Conservation (phyloP, 768 basidiomycete genomes). For the Mrakia frigida region DNA sequence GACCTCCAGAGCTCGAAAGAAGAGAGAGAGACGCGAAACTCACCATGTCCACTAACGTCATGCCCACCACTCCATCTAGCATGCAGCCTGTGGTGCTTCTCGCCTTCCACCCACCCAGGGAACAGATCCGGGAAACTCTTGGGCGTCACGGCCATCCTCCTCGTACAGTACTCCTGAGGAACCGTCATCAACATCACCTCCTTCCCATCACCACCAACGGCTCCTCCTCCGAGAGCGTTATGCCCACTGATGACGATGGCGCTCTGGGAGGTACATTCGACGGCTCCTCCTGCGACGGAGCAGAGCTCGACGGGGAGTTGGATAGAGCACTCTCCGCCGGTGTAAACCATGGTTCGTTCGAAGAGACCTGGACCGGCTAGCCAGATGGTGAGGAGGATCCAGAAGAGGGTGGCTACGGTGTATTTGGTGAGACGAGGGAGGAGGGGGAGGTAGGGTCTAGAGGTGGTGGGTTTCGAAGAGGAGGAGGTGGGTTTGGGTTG, state of each 20-base stretch:
- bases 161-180: conserved; percentile 19
- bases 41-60: conserved; percentile 23
- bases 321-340: conserved; percentile 27
- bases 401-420: conserved; percentile 22
- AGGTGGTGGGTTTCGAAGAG: not conserved
- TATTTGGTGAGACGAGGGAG: conserved; percentile 19
- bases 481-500: not conserved
- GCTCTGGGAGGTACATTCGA: conserved; percentile 18
- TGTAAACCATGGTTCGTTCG: conserved; percentile 29
- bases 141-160: not conserved
- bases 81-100: conserved; percentile 20
- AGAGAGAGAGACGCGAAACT: not conserved
- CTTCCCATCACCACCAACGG: not conserved
- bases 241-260: conserved; percentile 9
- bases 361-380: conserved; percentile 25
- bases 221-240: not conserved
- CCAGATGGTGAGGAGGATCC: conserved; percentile 32
- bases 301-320: conserved; percentile 20
- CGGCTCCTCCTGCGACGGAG: not conserved
- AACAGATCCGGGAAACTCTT: conserved; percentile 14
- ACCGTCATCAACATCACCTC: conserved; percentile 15
- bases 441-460: conserved; percentile 1
- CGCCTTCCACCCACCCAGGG: not conserved
- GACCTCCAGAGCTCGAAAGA: not conserved
- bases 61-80: conserved; percentile 30